Evolutionary conservation across 495 filamentous ascomycete species (phyloP), one percentile per base, ranked within the genome.

Genomic region (Aspergillus sparsus): DNA sequence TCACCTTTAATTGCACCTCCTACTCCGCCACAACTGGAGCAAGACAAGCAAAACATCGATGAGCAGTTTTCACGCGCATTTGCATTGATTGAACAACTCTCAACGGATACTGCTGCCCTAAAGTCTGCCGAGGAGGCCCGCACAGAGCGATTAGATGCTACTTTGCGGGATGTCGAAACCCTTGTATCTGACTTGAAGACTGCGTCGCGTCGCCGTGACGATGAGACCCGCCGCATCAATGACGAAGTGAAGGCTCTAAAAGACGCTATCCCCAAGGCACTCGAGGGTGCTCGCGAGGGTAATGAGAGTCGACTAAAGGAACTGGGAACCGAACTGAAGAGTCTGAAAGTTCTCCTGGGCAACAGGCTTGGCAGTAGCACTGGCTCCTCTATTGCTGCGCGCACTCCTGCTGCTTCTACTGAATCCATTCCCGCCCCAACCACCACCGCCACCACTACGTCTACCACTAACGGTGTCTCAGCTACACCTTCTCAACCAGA

Each of bases 11-110:
- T 99, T 62, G 86, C 92, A 8, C 94, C 94, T 1, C 94, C 94
- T 1, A 99, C 94, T 0, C 90, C 93, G 15, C 91, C 92, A 35
- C 91, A 96, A 61, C 79, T 99, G 33, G 91, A 96, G 68, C 86
- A 90, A 68, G 94, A 99, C 74, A 99, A 97, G 77, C 81, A 89
- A 45, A 81, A 85, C 47, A 93, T 99, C 42, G 93, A 98, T 71
- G 92, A 88, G 57, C 86, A 92, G 42, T 98, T 99, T 73, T 86
- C 91, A 31, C 89, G 89, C 65, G 92, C 93, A 9, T 98, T 98
- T 73, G 80, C 87, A 16, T 80, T 97, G 41, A 87, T 99, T 32
- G 94, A 98, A 53, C 94, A 97, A 67, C 83, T 99, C 1, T 82
- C 87, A 7, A 89, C 90, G 60, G 95, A 99, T 72, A 98, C 95